Conservation (phyloP, 768 basidiomycete species). For the Ephemerocybe angulata region DNA sequence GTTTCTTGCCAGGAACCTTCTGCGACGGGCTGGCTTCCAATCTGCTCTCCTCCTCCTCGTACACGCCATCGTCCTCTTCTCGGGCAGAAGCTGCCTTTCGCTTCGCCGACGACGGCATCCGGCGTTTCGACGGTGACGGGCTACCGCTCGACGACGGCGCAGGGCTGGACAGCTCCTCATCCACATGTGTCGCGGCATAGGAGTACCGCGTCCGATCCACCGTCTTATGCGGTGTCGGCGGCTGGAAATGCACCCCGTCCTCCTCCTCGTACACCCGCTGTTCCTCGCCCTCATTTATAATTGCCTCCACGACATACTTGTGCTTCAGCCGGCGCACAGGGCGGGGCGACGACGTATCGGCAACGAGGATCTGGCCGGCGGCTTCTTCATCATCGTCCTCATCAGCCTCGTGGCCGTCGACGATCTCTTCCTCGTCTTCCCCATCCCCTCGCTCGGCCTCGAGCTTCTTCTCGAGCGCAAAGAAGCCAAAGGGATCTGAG, state of each 20-base stretch:
- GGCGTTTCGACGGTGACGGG: slow-evolving; percentile 35
- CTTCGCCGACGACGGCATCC: slow-evolving; percentile 8
- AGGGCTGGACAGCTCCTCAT: slow-evolving; percentile 29
- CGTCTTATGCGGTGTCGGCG: slow-evolving; percentile 32
- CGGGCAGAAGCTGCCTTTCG: slow-evolving; percentile 16
- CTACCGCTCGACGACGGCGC: slow-evolving; percentile 30
- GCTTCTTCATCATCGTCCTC: slow-evolving; percentile 18
- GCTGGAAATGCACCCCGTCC: slow-evolving; percentile 17
- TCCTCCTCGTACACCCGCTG: slow-evolving; percentile 3
- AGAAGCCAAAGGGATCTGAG: slow-evolving; percentile 58
- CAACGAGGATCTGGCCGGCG: slow-evolving; percentile 20
- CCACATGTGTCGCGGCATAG: slow-evolving; percentile 18
- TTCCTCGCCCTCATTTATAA: no score
- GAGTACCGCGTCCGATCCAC: slow-evolving; percentile 24
- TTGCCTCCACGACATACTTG: slow-evolving; percentile 8
- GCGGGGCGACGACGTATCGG: slow-evolving; percentile 29
- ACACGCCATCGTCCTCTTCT: slow-evolving; percentile 12
- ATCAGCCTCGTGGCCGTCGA: no score
- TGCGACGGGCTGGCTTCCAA: slow-evolving; percentile 10
- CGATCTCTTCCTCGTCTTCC: slow-evolving; percentile 3
- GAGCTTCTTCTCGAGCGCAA: slow-evolving; percentile 49
- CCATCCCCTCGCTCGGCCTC: slow-evolving; percentile 46
- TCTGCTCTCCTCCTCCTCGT: slow-evolving; percentile 3
- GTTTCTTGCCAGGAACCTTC: slow-evolving; percentile 7
- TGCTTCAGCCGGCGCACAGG: slow-evolving; percentile 20